Evolutionary conservation across 2,329 filamentous ascomycete genomes (phyloP).

Genomic region (Aspergillus sojae): DNA sequence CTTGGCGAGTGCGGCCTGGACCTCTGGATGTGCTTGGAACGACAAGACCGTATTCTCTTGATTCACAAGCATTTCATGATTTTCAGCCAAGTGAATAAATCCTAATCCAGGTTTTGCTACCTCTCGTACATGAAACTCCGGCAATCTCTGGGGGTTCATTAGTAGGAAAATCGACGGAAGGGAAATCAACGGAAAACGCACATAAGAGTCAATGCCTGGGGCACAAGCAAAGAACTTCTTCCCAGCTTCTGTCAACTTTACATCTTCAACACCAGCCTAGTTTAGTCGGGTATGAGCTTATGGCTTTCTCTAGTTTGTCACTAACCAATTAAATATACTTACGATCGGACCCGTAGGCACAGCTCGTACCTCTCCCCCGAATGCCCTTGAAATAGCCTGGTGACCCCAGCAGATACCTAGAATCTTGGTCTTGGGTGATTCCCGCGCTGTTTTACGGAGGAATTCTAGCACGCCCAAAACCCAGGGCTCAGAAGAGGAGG

Average conservation of each 20-base stretch:
- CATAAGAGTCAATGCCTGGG: background rate
- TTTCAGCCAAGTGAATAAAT: constrained; percentile 40
- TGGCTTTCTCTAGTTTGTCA: constrained; percentile 14
- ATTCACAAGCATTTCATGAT: constrained; percentile 45
- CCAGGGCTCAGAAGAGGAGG: constrained; percentile 42
- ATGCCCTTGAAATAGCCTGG: constrained; percentile 43
- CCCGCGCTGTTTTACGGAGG: constrained; percentile 34
- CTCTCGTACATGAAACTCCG: constrained; percentile 48
- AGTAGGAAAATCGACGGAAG: background rate
- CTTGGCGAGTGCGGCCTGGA: constrained; percentile 42
- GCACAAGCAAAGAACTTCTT: constrained; percentile 38
- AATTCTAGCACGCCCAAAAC: constrained; percentile 47
- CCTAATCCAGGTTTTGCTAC: constrained; percentile 36
- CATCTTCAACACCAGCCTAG: constrained; percentile 35
- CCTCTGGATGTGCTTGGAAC: constrained; percentile 52
- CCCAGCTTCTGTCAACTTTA: constrained; percentile 43
- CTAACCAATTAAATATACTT: background rate
- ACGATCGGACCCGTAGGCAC: constrained; percentile 30
- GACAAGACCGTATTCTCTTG: constrained; percentile 45
- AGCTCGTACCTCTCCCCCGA: constrained; percentile 39
- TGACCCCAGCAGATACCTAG: constrained; percentile 51
- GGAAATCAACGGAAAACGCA: too few relatives aligned
- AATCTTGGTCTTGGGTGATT: constrained; percentile 36
- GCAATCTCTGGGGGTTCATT: constrained; percentile 29
- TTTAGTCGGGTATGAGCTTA: too few relatives aligned